Conservation (phyloP, 768 basidiomycete species). For the Kwoniella heveanensis region DNA sequence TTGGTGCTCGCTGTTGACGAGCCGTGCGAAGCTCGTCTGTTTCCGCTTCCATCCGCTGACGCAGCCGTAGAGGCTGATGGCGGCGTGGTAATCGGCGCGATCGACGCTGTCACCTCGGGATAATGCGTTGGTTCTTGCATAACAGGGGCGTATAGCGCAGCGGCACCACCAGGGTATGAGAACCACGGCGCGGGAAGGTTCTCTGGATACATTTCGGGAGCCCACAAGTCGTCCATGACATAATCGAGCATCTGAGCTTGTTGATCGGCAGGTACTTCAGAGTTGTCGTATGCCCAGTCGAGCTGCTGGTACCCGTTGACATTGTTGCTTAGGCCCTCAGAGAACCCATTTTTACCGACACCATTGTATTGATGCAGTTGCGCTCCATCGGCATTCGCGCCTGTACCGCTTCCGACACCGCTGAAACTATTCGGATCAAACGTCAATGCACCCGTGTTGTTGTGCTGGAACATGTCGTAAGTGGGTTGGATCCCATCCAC, state of each 20-base stretch:
- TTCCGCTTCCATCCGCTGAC: background rate
- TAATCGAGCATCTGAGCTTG: constrained; percentile 8
- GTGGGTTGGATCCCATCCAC: background rate
- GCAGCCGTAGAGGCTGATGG: background rate
- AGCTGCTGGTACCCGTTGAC: background rate
- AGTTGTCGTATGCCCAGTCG: background rate
- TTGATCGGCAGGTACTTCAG: background rate
- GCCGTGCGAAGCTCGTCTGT: constrained; percentile 5
- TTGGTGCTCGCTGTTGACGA: constrained; percentile 4
- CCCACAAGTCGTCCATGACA: constrained; percentile 42
- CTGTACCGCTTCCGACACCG: background rate
- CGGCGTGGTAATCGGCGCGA: constrained; percentile 15
- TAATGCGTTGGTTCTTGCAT: constrained; percentile 28
- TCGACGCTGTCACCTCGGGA: constrained; percentile 26
- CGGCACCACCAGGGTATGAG: constrained; percentile 42
- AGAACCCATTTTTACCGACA: background rate
- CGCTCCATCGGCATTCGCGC: background rate
- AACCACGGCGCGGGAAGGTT: constrained; percentile 54
- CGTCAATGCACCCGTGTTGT: background rate
- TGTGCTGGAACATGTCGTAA: background rate
- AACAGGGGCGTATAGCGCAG: constrained; percentile 36
- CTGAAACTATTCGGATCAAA: constrained; percentile 3
- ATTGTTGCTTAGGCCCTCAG: background rate
- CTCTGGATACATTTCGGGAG: constrained; percentile 50
- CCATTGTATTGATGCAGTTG: background rate